Evolutionary conservation across 345 rosid genomes (phyloP).

Genomic region (Limnanthes douglasii): DNA sequence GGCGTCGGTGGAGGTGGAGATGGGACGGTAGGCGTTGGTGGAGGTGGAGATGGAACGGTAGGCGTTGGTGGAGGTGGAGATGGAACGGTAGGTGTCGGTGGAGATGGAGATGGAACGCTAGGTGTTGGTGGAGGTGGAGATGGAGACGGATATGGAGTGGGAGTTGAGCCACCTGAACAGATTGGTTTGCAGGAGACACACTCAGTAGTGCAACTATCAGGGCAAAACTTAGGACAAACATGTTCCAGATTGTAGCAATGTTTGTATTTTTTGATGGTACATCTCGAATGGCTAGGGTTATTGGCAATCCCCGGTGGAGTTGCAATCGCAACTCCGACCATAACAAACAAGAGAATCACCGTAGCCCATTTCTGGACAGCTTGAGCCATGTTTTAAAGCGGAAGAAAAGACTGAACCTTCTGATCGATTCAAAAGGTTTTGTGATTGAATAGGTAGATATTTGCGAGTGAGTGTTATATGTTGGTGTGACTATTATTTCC

Average conservation of each 20-base stretch:
- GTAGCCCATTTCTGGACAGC: no score
- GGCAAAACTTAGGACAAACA: constrained; percentile 45
- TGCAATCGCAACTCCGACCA: no score
- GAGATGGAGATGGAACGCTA: constrained; percentile 2
- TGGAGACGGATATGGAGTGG: constrained; percentile 2
- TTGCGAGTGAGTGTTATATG: no score
- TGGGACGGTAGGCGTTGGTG: not conserved
- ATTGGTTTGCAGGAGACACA: constrained; percentile 42
- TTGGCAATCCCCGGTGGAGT: constrained; percentile 42
- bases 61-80: constrained; percentile 7
- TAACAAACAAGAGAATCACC: no score
- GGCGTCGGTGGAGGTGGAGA: constrained; percentile 6
- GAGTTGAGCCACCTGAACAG: constrained; percentile 14
- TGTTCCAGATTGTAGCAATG: constrained; percentile 27
- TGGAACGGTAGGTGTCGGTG: constrained; percentile 5
- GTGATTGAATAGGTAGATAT: no score
- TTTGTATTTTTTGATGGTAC: constrained; percentile 27
- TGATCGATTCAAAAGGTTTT: no score
- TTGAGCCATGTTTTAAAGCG: no score
- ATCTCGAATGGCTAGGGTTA: constrained; percentile 30
- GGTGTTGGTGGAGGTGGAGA: constrained; percentile 4
- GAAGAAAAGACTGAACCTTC: no score
- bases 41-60: constrained; percentile 2
- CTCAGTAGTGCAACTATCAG: constrained; percentile 27
- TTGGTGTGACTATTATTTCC: no score